These are phyloP conservation scores for Diaporthe vexans DNA, from an alignment of 2,329 filamentous ascomycete species.

Conservation along the genomic window DNA sequence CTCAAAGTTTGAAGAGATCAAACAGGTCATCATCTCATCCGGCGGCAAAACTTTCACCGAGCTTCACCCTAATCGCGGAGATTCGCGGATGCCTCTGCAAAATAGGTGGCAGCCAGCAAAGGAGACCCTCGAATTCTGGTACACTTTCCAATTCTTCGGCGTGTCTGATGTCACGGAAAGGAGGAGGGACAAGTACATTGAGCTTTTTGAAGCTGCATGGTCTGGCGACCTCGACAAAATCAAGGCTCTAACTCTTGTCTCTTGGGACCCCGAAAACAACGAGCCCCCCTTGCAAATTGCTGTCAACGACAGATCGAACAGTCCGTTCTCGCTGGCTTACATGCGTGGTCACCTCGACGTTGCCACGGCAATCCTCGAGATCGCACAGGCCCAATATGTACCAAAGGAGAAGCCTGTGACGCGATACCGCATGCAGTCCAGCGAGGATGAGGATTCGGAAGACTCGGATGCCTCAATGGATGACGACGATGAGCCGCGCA, in stretches of 20 bases:
- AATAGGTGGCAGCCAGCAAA: constrained; percentile 36
- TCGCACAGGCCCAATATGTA: constrained; percentile 77
- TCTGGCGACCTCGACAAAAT: constrained; percentile 75
- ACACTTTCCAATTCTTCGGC: constrained; percentile 64
- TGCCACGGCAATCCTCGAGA: constrained; percentile 77
- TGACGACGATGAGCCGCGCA: constrained; percentile 56
- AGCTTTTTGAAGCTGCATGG: constrained; percentile 82
- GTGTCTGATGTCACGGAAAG: constrained; percentile 69
- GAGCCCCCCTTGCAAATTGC: constrained; percentile 75
- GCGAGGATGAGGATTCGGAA: constrained; percentile 55
- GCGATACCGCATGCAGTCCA: constrained; percentile 61
- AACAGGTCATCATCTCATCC: constrained; percentile 66
- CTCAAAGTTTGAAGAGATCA: constrained; percentile 66
- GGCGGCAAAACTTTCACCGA: constrained; percentile 78
- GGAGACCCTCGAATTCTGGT: constrained; percentile 57
- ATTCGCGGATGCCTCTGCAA: constrained; percentile 40
- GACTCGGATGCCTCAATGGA: constrained; percentile 54
- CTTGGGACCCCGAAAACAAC: constrained; percentile 67
- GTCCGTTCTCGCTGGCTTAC: constrained; percentile 78
- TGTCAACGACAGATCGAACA: constrained; percentile 63
- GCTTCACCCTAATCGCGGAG: constrained; percentile 68
- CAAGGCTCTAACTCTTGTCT: constrained; percentile 72
- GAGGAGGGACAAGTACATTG: constrained; percentile 71
- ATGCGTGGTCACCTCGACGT: constrained; percentile 74
- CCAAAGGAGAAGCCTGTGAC: constrained; percentile 66